Percentiles rank a stretch among this genome's conserved stretches.
Evolutionary conservation across 106 monocot species (phyloP).

Genomic region (Platanthera zijinensis): DNA sequence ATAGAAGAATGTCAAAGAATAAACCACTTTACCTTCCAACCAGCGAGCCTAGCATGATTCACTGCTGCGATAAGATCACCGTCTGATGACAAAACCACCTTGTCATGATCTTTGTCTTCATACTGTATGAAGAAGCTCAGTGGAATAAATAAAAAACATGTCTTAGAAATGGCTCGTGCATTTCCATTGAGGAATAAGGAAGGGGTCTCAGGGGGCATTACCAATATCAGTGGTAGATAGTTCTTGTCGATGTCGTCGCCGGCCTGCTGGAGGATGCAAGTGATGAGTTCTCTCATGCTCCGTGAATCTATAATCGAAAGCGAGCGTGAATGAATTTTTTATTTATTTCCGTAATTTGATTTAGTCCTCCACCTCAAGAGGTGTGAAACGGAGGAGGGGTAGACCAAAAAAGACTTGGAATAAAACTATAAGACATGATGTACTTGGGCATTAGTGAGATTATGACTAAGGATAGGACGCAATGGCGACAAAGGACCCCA

Average conservation of each 20-base stretch:
- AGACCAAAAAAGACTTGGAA: too few species aligned
- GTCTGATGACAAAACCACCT: slow-evolving; percentile 74
- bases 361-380: too few species aligned
- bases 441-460: too few species aligned
- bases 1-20: too few species aligned
- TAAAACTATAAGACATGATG: too few species aligned
- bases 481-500: too few species aligned
- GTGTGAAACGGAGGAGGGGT: too few species aligned
- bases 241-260: slow-evolving; percentile 63
- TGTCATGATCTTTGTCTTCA: slow-evolving; percentile 87
- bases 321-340: not conserved
- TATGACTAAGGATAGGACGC: too few species aligned
- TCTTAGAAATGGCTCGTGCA: not conserved
- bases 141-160: not conserved
- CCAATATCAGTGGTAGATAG: slow-evolving; percentile 81
- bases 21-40: slow-evolving; percentile 59
- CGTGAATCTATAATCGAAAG: slow-evolving; percentile 35
- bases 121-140: slow-evolving; percentile 31
- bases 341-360: too few species aligned
- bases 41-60: slow-evolving; percentile 65
- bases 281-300: slow-evolving; percentile 66
- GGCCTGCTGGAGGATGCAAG: slow-evolving; percentile 68
- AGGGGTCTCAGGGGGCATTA: slow-evolving; percentile 9
- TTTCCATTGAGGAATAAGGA: too few species aligned
- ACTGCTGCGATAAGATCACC: slow-evolving; percentile 77